Percentiles rank a stretch among this genome's conserved stretches.
These are phyloP conservation scores for Debaryomycetaceae sp. DNA, from an alignment of 1,139 yeast species.

Conservation along the genomic window DNA sequence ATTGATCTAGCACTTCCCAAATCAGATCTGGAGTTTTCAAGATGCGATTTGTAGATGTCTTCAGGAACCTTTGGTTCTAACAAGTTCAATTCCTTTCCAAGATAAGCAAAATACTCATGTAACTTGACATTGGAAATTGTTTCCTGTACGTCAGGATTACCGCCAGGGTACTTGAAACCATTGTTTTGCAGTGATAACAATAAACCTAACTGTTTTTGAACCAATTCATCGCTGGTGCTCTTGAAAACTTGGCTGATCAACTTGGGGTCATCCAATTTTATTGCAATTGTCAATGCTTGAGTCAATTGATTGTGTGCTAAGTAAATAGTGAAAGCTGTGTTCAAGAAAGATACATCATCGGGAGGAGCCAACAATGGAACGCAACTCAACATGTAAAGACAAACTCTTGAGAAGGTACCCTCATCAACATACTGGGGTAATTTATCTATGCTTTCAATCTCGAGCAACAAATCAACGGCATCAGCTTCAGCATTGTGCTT, in stretches of 20 bases:
- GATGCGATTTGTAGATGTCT: constrained; percentile 87
- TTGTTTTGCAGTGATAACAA: constrained; percentile 86
- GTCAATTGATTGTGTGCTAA: constrained; percentile 76
- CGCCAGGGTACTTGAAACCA: constrained; percentile 61
- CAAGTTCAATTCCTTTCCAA: constrained; percentile 83
- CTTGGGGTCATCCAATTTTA: constrained; percentile 79
- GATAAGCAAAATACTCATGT: constrained; percentile 74
- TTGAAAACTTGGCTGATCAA: constrained; percentile 77
- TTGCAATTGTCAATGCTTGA: constrained; percentile 86
- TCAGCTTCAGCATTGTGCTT: constrained; percentile 98
- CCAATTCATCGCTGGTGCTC: constrained; percentile 63
- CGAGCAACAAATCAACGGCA: constrained; percentile 89
- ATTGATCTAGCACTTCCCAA: constrained; percentile 57
- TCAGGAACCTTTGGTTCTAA: constrained; percentile 91
- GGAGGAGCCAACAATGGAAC: constrained; percentile 95
- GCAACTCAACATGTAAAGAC: constrained; percentile 92
- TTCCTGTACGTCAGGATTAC: constrained; percentile 77
- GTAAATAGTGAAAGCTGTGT: constrained; percentile 89
- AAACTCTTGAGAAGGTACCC: constrained; percentile 80
- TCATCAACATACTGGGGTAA: constrained; percentile 83
- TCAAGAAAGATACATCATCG: constrained; percentile 80
- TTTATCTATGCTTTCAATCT: constrained; percentile 82
- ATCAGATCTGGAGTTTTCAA: constrained; percentile 66
- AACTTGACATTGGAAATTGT: constrained; percentile 78
- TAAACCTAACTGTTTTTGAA: constrained; percentile 89